These are phyloP conservation scores for Magnusiomyces ingens DNA, from an alignment of 1,139 yeast species.

Conservation along the genomic window DNA sequence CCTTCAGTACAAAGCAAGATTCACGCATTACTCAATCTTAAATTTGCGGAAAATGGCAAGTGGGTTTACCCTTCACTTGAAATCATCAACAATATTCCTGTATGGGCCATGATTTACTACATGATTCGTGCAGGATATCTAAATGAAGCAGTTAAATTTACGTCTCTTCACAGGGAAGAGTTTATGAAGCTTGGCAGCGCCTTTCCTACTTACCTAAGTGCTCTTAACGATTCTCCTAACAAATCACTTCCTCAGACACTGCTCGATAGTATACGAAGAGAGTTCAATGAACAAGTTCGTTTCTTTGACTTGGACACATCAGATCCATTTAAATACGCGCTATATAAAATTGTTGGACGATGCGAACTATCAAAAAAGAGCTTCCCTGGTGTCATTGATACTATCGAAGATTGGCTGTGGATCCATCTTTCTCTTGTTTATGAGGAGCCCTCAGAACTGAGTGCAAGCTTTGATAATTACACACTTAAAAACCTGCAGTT, in stretches of 20 bases:
- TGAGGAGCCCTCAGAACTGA: slow-evolving; percentile 39
- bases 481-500: slow-evolving; percentile 64
- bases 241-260: slow-evolving; percentile 57
- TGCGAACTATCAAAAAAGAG: slow-evolving; percentile 74
- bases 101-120: slow-evolving; percentile 88
- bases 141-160: slow-evolving; percentile 65
- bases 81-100: slow-evolving; percentile 72
- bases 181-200: slow-evolving; percentile 81
- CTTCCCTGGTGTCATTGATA: slow-evolving; percentile 65
- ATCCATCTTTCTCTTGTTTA: slow-evolving; percentile 72
- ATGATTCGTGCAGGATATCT: slow-evolving; percentile 76
- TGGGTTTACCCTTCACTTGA: slow-evolving; percentile 50
- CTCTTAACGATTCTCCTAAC: slow-evolving; percentile 57
- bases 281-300: slow-evolving; percentile 80
- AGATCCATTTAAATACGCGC: slow-evolving; percentile 87
- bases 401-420: slow-evolving; percentile 98
- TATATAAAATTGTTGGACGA: slow-evolving; percentile 86
- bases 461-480: slow-evolving; percentile 63
- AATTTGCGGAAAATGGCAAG: slow-evolving; percentile 35
- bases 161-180: slow-evolving; percentile 45
- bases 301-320: slow-evolving; percentile 47
- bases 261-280: slow-evolving; percentile 64
- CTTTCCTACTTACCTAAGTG: slow-evolving; percentile 72
- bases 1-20: slow-evolving; percentile 70
- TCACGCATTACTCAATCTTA: slow-evolving; percentile 52